Evolutionary conservation across 2,329 filamentous ascomycete genomes (phyloP), one percentile per base, ranked within the genome.

Genomic region (Exophiala aquamarina): DNA sequence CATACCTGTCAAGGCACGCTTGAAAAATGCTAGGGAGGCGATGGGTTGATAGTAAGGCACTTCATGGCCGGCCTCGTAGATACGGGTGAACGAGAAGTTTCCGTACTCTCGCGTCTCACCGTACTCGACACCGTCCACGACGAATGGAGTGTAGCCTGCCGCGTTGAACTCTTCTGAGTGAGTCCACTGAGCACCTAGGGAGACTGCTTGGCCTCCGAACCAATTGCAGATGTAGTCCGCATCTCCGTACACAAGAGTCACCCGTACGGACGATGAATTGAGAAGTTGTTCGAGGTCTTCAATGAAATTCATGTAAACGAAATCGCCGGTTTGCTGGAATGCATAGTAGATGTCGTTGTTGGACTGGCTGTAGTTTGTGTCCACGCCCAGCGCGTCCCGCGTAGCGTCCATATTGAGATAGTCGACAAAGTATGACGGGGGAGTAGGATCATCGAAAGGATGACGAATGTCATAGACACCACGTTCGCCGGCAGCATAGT

Each of bases 51-150:
- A 81, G 43, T 74, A 77, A 0, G 81, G 74, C 1, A 83, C 76
- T 41, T 81, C 75, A 59, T 87, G 83, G 2, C 84, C 83, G 13
- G 82, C 75, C 58, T 86, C 78, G 62, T 83, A 86, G 38, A 87
- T 73, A 6, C 83, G 75, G 44, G 79, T 80, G 63, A 87, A 87
- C 13, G 77, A 82, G 44, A 87, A 76, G 57, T 91, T 91, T 9
- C 85, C 87, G 59, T 81, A 87, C 64, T 93, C 87, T 3, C 87
- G 79, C 0, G 89, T 87, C 46, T 81, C 78, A 15, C 88, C 89
- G 81, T 87, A 61, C 83, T 79, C 66, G 5, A 77, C 74, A 19
- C 74, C 75, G 61, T 89, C 87, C 32, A 87, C 81, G 10, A 82
- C 70, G 52, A 93, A 82, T 11, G 84, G 81, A 0, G 81, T 79